Evolutionary conservation across 345 rosid genomes (phyloP), one percentile per base, ranked within the genome.

Genomic region (Lagerstroemia speciosa): DNA sequence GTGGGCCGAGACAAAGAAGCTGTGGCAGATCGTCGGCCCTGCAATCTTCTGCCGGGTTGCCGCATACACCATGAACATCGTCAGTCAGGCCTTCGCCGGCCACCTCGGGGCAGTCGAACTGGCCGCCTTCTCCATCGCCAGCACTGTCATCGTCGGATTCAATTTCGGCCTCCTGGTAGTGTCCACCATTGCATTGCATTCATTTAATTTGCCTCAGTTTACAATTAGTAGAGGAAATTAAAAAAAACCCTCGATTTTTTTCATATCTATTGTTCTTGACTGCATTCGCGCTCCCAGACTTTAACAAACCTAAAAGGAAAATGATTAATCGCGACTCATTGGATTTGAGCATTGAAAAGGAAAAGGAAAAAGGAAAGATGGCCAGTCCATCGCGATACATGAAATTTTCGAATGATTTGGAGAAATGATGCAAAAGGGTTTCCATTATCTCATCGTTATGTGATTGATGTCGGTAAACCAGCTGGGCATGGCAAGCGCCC

Each of bases 401-500:
- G 41, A n/a, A 37, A 37, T 37, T 37, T 37, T 37, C 41, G 9
- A 9, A 3, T 37, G 41, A 37, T 9, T 37, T 3, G 41, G 41
- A 37, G 43, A 38, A 7, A 38, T 38, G 43, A 7, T 38, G 43
- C 7, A 38, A 38, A 38, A 38, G 7, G 50, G 15, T n/a, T n/a
- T n/a, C 38, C 38, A 36, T 36, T 36, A 36, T 36, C 38, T 36
- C 16, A 43, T 11, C 19, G 11, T 20, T 48, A 19, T 4, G 8
- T 20, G 55, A 4, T 3, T 24, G 9, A 27, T 5, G 11, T 27
- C 34, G 34, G 63, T 24, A 0, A 64, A 50, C n/a, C 46, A 82
- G 85, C 64, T 82, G 55, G 91, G 91, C 37, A 82, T 86, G 88
- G 87, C 84, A 5, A 82, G 88, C 70, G 90, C 88, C 30, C 64